Evolutionary conservation across 73 alveolate genomes (phyloP), one percentile per base, ranked within the genome.

Genomic region (Chromera velia): DNA sequence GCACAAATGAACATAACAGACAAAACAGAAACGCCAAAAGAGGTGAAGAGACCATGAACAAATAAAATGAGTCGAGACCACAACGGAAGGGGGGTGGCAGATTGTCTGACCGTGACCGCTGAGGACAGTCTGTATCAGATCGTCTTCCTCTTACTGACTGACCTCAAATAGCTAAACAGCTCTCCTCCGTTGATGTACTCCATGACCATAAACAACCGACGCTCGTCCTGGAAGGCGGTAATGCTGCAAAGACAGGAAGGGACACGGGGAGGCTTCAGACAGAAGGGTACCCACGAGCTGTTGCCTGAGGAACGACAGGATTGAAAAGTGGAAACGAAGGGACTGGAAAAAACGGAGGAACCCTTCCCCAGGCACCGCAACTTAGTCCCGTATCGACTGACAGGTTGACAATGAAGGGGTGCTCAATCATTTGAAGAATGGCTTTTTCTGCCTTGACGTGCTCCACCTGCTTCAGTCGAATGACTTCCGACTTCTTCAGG

Each of bases 361-460:
- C n/a, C n/a, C n/a, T n/a, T n/a, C n/a, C n/a, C n/a, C n/a, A n/a
- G n/a, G n/a, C n/a, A n/a, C n/a, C n/a, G n/a, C n/a, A n/a, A n/a
- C n/a, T n/a, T n/a, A n/a, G n/a, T n/a, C n/a, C n/a, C n/a, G n/a
- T n/a, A n/a, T n/a, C n/a, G 34, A 68, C 55, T 40, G 22, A 40
- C 85, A 85, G 73, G 34, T 72, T 85, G 34, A 85, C 86, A 40
- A 85, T 83, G 78, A 85, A 85, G 29, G 91, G 91, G 32, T 85
- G 91, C 22, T 82, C 80, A 30, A 82, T 55, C 92, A 70, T 82
- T 1, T 81, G 49, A 49, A 82, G 79, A 65, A 87, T 73, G 73
- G 73, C 72, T 62, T 70, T 82, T 55, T 87, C 92, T n/a, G 87
- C 82, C 31, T 84, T 80, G 32, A 87, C 83, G 81, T 87, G 92